Evolutionary conservation across 2,329 filamentous ascomycete genomes (phyloP).

Genomic region (Xylariales sp.): DNA sequence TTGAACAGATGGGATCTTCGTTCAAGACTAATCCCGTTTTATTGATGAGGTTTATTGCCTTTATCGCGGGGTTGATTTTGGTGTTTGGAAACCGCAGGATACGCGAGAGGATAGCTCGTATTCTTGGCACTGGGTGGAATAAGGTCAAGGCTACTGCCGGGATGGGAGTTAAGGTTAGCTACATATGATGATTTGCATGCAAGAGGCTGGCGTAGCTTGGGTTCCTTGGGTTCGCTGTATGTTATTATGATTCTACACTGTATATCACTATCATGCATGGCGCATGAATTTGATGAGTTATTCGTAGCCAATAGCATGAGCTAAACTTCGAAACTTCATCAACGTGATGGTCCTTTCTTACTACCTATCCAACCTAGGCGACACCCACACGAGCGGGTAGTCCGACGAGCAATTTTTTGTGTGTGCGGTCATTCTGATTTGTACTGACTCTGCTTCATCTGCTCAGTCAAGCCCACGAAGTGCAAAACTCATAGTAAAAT

Average conservation of each 20-base stretch:
- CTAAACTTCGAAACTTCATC: too few relatives aligned
- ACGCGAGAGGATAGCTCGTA: slow-evolving; percentile 65
- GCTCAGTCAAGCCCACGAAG: too few relatives aligned
- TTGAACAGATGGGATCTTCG: slow-evolving; percentile 46
- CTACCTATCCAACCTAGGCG: too few relatives aligned
- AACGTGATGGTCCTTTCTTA: too few relatives aligned
- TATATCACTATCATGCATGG: too few relatives aligned
- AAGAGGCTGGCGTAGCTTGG: slow-evolving; percentile 11
- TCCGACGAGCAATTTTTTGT: too few relatives aligned
- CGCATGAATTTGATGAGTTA: slow-evolving; percentile 12
- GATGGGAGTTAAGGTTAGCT: slow-evolving; percentile 97
- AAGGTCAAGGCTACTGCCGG: slow-evolving; percentile 82
- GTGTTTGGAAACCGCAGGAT: slow-evolving; percentile 72
- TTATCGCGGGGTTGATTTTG: slow-evolving; percentile 72
- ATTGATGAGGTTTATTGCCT: slow-evolving; percentile 64
- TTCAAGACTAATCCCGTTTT: slow-evolving; percentile 54
- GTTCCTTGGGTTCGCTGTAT: background rate
- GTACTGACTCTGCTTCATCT: too few relatives aligned
- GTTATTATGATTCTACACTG: too few relatives aligned
- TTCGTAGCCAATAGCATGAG: background rate
- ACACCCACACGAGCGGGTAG: too few relatives aligned
- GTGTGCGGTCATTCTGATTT: too few relatives aligned
- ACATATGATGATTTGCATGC: slow-evolving; percentile 60
- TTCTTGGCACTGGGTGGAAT: slow-evolving; percentile 67
- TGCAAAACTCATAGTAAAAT: too few relatives aligned